Evolutionary conservation across 1,284 basidiomycete species (phyloP).

Genomic region (Austroboletus rostrupii): DNA sequence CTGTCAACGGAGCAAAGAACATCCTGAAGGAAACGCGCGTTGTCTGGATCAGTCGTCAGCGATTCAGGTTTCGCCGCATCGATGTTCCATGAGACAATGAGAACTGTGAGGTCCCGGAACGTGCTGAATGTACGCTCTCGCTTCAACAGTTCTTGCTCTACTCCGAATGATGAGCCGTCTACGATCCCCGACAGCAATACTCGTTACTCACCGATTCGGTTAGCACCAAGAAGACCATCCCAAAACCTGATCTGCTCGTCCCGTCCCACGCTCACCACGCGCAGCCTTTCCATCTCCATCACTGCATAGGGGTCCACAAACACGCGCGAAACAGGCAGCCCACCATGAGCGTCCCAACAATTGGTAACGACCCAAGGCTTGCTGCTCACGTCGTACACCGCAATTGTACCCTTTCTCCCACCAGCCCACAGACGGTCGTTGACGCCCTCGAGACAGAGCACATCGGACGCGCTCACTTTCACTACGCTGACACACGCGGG

Average conservation of each 20-base stretch:
- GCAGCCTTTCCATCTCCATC: slow-evolving; percentile 57
- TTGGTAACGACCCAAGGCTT: slow-evolving; percentile 87
- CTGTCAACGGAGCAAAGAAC: slow-evolving; percentile 64
- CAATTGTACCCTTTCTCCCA: slow-evolving; percentile 75
- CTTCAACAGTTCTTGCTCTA: slow-evolving; percentile 74
- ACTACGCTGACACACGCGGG: slow-evolving; percentile 65
- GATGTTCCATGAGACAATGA: slow-evolving; percentile 93
- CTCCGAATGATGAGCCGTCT: slow-evolving; percentile 2
- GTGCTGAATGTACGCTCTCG: slow-evolving; percentile 76
- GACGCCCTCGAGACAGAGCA: slow-evolving; percentile 78
- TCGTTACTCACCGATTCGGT: slow-evolving; percentile 76
- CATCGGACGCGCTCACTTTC: slow-evolving; percentile 77
- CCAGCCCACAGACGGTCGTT: slow-evolving; percentile 84
- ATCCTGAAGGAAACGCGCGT: slow-evolving; percentile 70
- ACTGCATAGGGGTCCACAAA: slow-evolving; percentile 73
- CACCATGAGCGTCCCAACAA: slow-evolving; percentile 83
- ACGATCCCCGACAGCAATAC: neutral
- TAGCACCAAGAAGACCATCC: slow-evolving; percentile 84
- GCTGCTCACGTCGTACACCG: slow-evolving; percentile 72
- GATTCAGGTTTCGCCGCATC: slow-evolving; percentile 83
- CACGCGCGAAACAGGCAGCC: slow-evolving; percentile 72
- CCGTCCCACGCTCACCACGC: slow-evolving; percentile 74
- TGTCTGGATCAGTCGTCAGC: slow-evolving; percentile 58
- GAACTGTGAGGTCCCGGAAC: slow-evolving; percentile 73
- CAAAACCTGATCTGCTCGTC: slow-evolving; percentile 79